Percentiles rank a stretch among this genome's conserved stretches.
These are phyloP conservation scores for Tuber magnatum DNA, from an alignment of 495 filamentous ascomycete genomes.

Conservation along the genomic window DNA sequence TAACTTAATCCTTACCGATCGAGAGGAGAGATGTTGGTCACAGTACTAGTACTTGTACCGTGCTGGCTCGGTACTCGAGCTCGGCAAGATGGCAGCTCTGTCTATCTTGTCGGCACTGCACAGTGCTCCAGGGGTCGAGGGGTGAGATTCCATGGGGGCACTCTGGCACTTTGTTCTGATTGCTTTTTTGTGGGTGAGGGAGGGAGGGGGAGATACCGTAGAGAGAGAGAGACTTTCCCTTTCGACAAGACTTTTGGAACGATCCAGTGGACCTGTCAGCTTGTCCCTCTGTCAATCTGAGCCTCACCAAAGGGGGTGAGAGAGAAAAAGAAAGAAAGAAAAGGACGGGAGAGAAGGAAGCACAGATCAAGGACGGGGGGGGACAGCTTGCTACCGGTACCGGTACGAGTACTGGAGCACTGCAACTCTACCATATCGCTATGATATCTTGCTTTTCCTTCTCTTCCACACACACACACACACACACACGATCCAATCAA, in stretches of 20 bases:
- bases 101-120: background rate
- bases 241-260: background rate
- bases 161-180: background rate
- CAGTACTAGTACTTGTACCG: background rate
- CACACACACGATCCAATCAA: background rate
- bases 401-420: conserved; percentile 1
- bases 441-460: conserved; percentile 17
- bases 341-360: background rate
- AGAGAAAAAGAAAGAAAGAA: background rate
- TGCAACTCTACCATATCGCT: background rate
- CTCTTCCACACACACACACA: background rate
- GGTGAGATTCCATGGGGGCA: background rate
- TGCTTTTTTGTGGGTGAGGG: background rate
- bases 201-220: background rate
- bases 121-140: background rate
- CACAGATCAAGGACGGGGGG: background rate
- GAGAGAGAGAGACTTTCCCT: background rate
- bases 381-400: background rate
- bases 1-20: too few relatives aligned
- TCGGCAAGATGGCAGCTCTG: too few relatives aligned
- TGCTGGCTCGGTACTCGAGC: too few relatives aligned
- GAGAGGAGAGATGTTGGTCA: background rate
- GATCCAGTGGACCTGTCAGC: background rate
- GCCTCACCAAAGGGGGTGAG: background rate
- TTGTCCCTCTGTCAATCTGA: background rate